Conservation (phyloP, 768 basidiomycete genomes). For the Collybia sp. region DNA sequence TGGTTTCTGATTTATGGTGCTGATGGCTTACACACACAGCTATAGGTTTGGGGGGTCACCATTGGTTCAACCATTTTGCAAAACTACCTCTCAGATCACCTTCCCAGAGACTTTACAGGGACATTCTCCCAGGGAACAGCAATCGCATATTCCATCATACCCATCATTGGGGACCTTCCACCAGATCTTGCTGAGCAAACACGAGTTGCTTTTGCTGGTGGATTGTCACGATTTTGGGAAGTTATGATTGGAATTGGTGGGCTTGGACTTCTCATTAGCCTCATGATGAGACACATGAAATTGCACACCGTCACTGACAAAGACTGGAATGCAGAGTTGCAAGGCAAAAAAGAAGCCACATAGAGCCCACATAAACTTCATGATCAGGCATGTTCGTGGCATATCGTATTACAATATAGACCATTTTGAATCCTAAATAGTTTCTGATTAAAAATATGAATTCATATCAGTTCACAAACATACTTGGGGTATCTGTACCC, state of each 20-base stretch:
- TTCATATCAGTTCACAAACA: too few relatives aligned
- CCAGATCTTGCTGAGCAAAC: background rate
- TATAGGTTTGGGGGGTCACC: constrained; percentile 45
- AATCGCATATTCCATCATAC: constrained; percentile 40
- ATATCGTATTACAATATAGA: too few relatives aligned
- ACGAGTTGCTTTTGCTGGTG: constrained; percentile 31
- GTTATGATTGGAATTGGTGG: constrained; percentile 34
- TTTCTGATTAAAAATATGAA: too few relatives aligned
- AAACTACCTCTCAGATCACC: constrained; percentile 36
- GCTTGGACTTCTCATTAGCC: constrained; percentile 26
- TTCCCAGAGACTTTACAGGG: constrained; percentile 33
- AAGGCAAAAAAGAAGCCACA: constrained; percentile 11
- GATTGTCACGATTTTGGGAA: constrained; percentile 36
- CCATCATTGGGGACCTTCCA: constrained; percentile 26
- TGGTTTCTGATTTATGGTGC: background rate
- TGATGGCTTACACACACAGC: background rate
- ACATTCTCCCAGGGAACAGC: constrained; percentile 29
- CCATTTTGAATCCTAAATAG: too few relatives aligned
- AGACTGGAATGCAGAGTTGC: constrained; percentile 17
- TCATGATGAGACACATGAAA: constrained; percentile 28
- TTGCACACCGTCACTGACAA: constrained; percentile 24
- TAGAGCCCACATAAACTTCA: too few relatives aligned
- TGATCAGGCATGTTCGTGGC: too few relatives aligned
- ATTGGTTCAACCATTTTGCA: constrained; percentile 47
- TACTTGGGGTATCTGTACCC: too few relatives aligned